Evolutionary conservation across 257 asterid species (phyloP).

Genomic region (Solanum etuberosum): DNA sequence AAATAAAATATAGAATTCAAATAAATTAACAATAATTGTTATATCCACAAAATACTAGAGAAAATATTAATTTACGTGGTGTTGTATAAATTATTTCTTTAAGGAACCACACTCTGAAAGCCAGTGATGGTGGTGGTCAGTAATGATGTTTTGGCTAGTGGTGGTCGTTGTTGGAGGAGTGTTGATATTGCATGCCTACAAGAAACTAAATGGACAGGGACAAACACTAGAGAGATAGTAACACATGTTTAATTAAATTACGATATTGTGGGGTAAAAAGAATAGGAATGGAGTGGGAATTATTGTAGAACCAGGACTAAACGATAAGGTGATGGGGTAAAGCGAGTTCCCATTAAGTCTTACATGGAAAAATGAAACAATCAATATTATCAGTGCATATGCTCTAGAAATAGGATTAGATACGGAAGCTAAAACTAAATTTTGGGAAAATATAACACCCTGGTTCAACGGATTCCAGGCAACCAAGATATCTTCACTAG

Average conservation of each 20-base stretch:
- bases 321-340: neutral
- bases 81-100: neutral
- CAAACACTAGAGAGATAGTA: neutral
- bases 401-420: neutral
- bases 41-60: neutral
- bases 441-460: neutral
- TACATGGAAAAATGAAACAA: neutral
- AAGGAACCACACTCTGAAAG: neutral
- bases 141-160: neutral
- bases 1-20: neutral
- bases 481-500: neutral
- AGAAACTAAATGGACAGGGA: neutral
- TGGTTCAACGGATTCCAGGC: neutral
- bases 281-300: neutral
- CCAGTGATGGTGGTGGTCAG: neutral
- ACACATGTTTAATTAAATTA: neutral
- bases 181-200: neutral
- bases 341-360: neutral
- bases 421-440: neutral
- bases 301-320: neutral
- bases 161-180: neutral
- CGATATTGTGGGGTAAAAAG: neutral
- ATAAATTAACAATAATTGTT: neutral
- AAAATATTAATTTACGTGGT: neutral
- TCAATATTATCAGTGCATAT: neutral